Evolutionary conservation across 257 asterid species (phyloP), one percentile per base, ranked within the genome.

Genomic region (Petrea volubilis): DNA sequence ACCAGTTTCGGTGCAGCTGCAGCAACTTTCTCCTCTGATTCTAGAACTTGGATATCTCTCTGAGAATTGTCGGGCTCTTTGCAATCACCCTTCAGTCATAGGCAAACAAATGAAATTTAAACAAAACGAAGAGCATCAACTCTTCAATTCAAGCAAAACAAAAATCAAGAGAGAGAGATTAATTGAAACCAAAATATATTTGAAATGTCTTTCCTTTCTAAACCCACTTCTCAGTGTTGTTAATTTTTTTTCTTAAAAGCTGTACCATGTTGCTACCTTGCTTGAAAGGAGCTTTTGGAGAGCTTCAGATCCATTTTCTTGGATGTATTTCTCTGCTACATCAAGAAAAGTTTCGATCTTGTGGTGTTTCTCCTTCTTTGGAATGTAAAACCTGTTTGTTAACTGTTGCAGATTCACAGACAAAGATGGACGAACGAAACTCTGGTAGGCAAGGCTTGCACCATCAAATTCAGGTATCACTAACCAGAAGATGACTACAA

Each of bases 401-500:
- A 60, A 40, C 63, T 28, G 5, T 60, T 63, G 73, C 17, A 68
- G 56, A 41, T 65, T 31, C 44, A 78, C 25, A 6, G 21, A 40
- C 66, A 58, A 85, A 72, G 47, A 36, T 7, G 80, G 75, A 66
- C 62, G 44, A 46, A 81, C 53, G 67, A 77, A 58, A 46, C 63
- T 20, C 44, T 75, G 65, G 58, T 70, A 77, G 60, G 77, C 79
- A 66, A 38, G 40, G 51, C 33, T 57, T 1, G 86, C 78, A 17
- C 86, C 86, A 51, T 68, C 23, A 23, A 84, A 81, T 10, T 38
- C 74, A 71, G 84, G 86, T 34, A 81, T 31, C 60, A 81, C 87
- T 47, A 83, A 72, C 79, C 81, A 81, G 55, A 73, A 67, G 12
- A 51, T 49, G 18, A 67, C 52, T 11, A 68, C 18, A 13, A 76